Evolutionary conservation across 108 stramenopile species (phyloP).

Genomic region (Nitzschia sp.): DNA sequence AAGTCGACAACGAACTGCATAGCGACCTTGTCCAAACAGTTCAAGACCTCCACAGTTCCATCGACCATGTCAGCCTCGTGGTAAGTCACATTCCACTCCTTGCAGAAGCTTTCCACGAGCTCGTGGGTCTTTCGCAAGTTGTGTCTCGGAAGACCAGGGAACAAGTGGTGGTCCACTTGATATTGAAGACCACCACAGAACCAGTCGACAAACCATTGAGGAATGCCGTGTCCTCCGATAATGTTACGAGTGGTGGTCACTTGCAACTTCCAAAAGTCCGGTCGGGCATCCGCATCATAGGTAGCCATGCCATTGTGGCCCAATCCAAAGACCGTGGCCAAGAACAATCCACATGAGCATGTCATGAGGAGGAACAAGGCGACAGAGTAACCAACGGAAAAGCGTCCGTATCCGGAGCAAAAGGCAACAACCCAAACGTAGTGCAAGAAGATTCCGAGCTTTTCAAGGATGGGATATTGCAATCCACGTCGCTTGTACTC

Average conservation of each 20-base stretch:
- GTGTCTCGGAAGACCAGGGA: constrained; percentile 96
- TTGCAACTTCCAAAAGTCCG: constrained; percentile 99
- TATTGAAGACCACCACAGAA: constrained; percentile 98
- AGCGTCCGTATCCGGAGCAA: constrained; percentile 75
- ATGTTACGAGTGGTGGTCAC: constrained; percentile 99
- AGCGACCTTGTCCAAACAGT: constrained; percentile 72
- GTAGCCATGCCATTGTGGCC: constrained; percentile 99
- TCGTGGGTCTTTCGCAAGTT: constrained; percentile 88
- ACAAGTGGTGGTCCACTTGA: constrained; percentile 99
- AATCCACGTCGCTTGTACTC: constrained; percentile 79
- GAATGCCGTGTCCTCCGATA: constrained; percentile 90
- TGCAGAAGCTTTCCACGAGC: constrained; percentile 94
- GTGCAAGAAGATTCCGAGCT: constrained; percentile 78
- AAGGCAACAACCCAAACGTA: constrained; percentile 83
- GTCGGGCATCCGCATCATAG: constrained; percentile 93
- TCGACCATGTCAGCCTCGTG: constrained; percentile 84
- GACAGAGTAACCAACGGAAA: constrained; percentile 60
- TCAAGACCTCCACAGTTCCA: constrained; percentile 83
- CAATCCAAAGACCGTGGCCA: constrained; percentile 97
- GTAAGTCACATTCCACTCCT: constrained; percentile 95
- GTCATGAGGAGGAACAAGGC: constrained; percentile 77
- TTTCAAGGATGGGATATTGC: constrained; percentile 81
- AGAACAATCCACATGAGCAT: constrained; percentile 88
- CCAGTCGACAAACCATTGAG: constrained; percentile 96
- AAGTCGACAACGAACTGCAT: constrained; percentile 83